Percentiles rank a stretch among this genome's conserved stretches.
Evolutionary conservation across 2,329 filamentous ascomycete genomes (phyloP).

Genomic region (Colletotrichum sp.): DNA sequence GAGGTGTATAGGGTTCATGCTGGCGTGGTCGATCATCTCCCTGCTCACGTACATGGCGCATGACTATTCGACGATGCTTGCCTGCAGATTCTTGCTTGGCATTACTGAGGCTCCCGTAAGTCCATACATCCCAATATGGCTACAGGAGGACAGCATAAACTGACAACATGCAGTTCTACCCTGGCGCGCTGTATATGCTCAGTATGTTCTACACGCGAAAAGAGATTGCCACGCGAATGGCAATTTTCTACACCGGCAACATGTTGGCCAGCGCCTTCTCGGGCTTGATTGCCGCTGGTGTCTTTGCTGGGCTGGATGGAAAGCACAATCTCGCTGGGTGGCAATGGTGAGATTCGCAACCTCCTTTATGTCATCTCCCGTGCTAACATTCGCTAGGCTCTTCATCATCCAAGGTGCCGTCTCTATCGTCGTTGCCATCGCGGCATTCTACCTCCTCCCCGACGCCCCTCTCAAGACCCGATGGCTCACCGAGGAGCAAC

Average conservation of each 20-base stretch:
- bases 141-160: rapidly evolving
- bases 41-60: conserved; percentile 20
- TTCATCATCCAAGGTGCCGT: conserved; percentile 47
- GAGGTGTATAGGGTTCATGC: conserved; percentile 10
- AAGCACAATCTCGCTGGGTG: conserved; percentile 40
- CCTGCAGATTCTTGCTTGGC: conserved; percentile 21
- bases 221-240: conserved; percentile 35
- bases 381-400: conserved; percentile 25
- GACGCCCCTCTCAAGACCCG: conserved; percentile 41
- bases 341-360: conserved; percentile 41
- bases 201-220: conserved; percentile 21
- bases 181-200: conserved; percentile 22
- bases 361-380: rapidly evolving
- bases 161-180: conserved; percentile 4
- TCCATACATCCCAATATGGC: background rate
- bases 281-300: conserved; percentile 47
- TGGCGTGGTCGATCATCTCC: conserved; percentile 20
- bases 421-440: conserved; percentile 38
- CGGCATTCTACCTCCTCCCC: conserved; percentile 41
- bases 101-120: conserved; percentile 21
- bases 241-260: conserved; percentile 48
- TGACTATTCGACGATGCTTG: conserved; percentile 16
- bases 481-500: conserved; percentile 45
- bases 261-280: conserved; percentile 49
- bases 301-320: conserved; percentile 46